Evolutionary conservation across 1,139 yeast species (phyloP).

Genomic region (Scheffersomyces titani): DNA sequence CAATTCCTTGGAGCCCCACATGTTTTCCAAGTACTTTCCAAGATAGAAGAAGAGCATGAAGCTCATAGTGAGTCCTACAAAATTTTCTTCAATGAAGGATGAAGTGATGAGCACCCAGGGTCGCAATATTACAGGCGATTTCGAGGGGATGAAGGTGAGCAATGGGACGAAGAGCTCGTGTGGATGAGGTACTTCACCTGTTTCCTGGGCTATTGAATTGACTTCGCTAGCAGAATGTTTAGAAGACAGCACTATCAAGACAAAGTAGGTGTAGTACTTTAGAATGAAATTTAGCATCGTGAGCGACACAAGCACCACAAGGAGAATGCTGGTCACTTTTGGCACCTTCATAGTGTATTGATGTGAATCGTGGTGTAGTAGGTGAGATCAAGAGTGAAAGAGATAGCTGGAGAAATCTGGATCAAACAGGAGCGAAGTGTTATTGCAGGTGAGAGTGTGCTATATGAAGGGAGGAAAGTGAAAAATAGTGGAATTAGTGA

Average conservation of each 20-base stretch:
- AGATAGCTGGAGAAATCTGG: not conserved
- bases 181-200: slow-evolving; percentile 42
- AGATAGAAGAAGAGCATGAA: slow-evolving; percentile 31
- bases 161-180: slow-evolving; percentile 44
- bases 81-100: slow-evolving; percentile 36
- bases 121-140: slow-evolving; percentile 35
- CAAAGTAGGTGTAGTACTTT: slow-evolving; percentile 21
- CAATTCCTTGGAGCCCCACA: slow-evolving; percentile 40
- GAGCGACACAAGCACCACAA: slow-evolving; percentile 32
- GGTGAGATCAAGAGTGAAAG: not conserved
- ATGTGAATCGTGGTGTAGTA: not conserved
- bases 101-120: slow-evolving; percentile 44
- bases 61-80: slow-evolving; percentile 28
- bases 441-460: not conserved
- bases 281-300: slow-evolving; percentile 19
- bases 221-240: slow-evolving; percentile 24
- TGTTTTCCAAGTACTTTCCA: slow-evolving; percentile 39
- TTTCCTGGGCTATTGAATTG: slow-evolving; percentile 31
- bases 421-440: no score
- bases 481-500: not conserved
- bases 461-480: not conserved
- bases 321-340: slow-evolving; percentile 34
- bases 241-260: slow-evolving; percentile 30
- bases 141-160: slow-evolving; percentile 40
- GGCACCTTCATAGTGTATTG: slow-evolving; percentile 33